Base-by-base conservation (phyloP, 257 asterid species). In the Salvia miltiorrhiza region DNA sequence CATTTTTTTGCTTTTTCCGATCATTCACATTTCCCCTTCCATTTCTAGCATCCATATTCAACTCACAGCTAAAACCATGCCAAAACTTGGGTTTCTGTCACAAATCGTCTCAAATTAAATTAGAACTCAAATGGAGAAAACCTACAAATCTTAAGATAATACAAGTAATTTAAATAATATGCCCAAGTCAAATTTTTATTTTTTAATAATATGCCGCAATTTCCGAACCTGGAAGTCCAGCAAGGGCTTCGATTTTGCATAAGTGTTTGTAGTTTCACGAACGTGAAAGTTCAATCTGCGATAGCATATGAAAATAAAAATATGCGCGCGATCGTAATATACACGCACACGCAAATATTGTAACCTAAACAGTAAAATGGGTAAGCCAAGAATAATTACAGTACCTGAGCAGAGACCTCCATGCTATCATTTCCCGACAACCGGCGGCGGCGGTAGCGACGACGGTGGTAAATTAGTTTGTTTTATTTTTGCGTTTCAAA, bases 401-500 rank as follows among this genome's bases (percentile, higher is more conserved):
- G 43, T 70, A 82, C 95, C 91, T 78, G 63, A 75, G 39, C 63
- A 83, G 60, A 30, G 81, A 66, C 78, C 71, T 70, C 20, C 75
- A 74, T 48, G 78, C 79, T 28, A 78, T 5, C 86, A 83, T 83
- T 33, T 71, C 73, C 80, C 53, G 57, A 41, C 30, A 41, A 70
- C 64, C 80, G 69, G 49, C 80, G 58, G 72, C 71, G 13, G 49
- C 53, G 69, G 9, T 48, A 33, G 65, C 55, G 14, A 61, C 71
- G n/a, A n/a, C n/a, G n/a, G n/a, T n/a, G n/a, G n/a, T n/a, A n/a
- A n/a, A n/a, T n/a, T n/a, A n/a, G n/a, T n/a, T n/a, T n/a, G 8
- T 1, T 16, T 30, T 28, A 2, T 28, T 56, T 28, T 28, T 13
- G 13, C 0, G 7, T 24, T 1, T 14, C n/a, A 10, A 2, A 13